Evolutionary conservation across 495 filamentous ascomycete genomes (phyloP).

Genomic region (Lindgomyces ingoldianus): DNA sequence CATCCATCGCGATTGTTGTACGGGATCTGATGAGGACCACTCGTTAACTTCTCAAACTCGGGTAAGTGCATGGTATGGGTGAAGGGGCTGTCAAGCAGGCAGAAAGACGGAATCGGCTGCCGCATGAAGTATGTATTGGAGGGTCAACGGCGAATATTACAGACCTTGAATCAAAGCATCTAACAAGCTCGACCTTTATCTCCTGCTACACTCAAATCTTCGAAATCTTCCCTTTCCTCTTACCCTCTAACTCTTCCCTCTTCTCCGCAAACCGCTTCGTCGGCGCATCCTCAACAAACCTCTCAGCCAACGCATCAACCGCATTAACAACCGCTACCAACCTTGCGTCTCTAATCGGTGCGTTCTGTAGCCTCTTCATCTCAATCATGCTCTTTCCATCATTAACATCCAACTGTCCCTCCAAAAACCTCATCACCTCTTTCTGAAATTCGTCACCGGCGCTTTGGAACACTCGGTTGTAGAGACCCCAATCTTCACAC

Average conservation of each 20-base stretch:
- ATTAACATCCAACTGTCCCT: constrained; percentile 38
- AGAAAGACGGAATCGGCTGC: too few species aligned
- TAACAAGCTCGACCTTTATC: too few species aligned
- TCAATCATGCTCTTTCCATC: constrained; percentile 47
- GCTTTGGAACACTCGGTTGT: constrained; percentile 38
- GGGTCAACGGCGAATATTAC: too few species aligned
- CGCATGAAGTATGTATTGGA: too few species aligned
- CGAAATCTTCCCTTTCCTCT: constrained; percentile 27
- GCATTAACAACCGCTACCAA: constrained; percentile 40
- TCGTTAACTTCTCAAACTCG: too few species aligned
- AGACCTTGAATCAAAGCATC: too few species aligned
- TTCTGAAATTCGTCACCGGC: constrained; percentile 33
- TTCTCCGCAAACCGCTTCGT: constrained; percentile 41
- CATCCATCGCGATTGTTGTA: too few species aligned
- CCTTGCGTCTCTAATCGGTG: constrained; percentile 36
- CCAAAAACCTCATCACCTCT: constrained; percentile 36
- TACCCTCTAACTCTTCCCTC: constrained; percentile 35
- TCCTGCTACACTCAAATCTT: constrained; percentile 43
- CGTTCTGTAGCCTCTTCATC: constrained; percentile 46
- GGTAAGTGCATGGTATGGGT: too few species aligned
- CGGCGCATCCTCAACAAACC: constrained; percentile 45
- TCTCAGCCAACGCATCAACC: constrained; percentile 42
- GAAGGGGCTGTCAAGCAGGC: too few species aligned
- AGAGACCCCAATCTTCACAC: constrained; percentile 33
- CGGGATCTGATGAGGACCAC: too few species aligned